phyloP scores from a whole-genome alignment of 2,329 filamentous ascomycete species.

The Mycosphaerella sp. region DNA sequence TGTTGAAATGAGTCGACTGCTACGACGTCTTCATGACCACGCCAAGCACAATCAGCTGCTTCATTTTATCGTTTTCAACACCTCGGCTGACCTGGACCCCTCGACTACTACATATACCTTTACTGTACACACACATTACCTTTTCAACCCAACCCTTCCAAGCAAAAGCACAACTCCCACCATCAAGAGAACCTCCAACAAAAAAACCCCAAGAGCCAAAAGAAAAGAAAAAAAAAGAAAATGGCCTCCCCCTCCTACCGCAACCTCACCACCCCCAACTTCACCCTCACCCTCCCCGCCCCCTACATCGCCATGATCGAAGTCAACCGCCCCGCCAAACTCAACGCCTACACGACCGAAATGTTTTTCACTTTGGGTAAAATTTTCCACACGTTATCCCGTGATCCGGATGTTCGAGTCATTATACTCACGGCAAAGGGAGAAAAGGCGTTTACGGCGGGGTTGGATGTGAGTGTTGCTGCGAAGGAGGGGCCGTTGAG shows the following conservation, averaged over 20 bases:
- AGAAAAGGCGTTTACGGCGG: conserved; percentile 68
- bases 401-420: conserved; percentile 64
- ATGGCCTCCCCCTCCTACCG: too few relatives aligned
- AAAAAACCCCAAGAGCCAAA: too few relatives aligned
- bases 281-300: conserved; percentile 55
- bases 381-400: conserved; percentile 66
- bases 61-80: too few relatives aligned
- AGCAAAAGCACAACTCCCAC: neutral
- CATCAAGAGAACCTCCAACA: too few relatives aligned
- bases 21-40: too few relatives aligned
- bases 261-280: conserved; percentile 18
- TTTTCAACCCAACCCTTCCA: too few relatives aligned
- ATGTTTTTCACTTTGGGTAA: conserved; percentile 79
- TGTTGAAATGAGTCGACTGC: too few relatives aligned
- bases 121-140: too few relatives aligned
- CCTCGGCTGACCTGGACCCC: neutral
- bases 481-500: too few relatives aligned
- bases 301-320: conserved; percentile 78
- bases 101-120: neutral
- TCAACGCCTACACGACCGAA: conserved; percentile 66
- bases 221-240: too few relatives aligned
- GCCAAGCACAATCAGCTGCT: too few relatives aligned
- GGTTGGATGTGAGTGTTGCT: conserved; percentile 53
- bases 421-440: conserved; percentile 82
- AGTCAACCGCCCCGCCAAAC: conserved; percentile 76